Evolutionary conservation across 441 rosid species (phyloP), one percentile per base, ranked within the genome.

Genomic region (Biscutella laevigata): DNA sequence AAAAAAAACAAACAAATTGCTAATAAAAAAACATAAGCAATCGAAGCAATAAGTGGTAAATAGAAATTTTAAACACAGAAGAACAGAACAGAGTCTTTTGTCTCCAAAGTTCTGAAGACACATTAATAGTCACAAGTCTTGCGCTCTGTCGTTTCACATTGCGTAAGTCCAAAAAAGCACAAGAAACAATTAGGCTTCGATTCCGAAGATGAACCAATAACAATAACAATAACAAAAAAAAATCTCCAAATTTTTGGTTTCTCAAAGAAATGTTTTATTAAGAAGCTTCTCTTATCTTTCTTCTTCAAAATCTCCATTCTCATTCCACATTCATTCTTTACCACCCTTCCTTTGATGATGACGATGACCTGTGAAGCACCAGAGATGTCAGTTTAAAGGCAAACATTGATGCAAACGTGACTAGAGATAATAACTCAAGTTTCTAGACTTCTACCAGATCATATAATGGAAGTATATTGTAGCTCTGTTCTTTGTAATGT

Each of bases 281-380:
- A 35, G 24, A 55, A 38, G 39, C 46, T 57, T 64, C 53, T 51
- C 41, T 20, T 24, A 16, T 20, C 58, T 8, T 21, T 22, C 41
- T 52, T 40, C 53, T 57, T 56, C 69, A 56, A 56, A 64, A 64
- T 64, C 50, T 37, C 68, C 43, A 46, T 36, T 55, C 57, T 41
- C 62, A 54, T 39, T 40, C 61, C 51, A 56, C 43, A 17, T n/a
- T 13, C 35, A 42, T 21, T 55, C 55, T 49, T 20, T 35, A 64
- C 69, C 69, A 64, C 14, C 47, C 63, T 14, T 26, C 53, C 59
- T 40, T 64, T 20, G 62, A 6, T 0, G 62, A 64, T n/a, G n/a
- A n/a, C 0, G 58, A 56, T 48, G 69, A 41, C 64, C 69, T 64
- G 64, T 10, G 27, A 41, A 24, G 7, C 24, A 19, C n/a, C 38